Conservation (phyloP, 768 basidiomycete species). For the Suillus paluster region DNA sequence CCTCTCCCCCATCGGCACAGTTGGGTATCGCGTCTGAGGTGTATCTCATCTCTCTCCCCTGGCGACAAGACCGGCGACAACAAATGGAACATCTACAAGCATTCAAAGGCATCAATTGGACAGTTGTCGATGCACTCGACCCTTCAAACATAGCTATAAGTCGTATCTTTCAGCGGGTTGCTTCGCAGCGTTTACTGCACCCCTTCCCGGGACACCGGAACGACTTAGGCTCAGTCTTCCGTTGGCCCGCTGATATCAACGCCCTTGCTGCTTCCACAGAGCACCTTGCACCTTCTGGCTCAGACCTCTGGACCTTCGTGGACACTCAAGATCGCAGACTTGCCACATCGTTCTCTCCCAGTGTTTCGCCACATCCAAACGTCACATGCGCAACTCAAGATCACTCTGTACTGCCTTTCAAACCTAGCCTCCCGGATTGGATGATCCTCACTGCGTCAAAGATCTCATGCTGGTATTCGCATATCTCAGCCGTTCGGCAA, state of each 20-base stretch:
- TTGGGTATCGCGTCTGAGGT: constrained; percentile 48
- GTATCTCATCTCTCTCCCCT: constrained; percentile 64
- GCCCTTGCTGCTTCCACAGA: constrained; percentile 18
- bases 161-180: constrained; percentile 49
- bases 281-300: constrained; percentile 15
- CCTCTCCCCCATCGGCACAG: not conserved
- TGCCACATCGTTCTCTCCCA: not conserved
- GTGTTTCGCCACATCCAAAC: constrained; percentile 20
- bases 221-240: constrained; percentile 23
- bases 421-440: constrained; percentile 44
- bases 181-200: constrained; percentile 28
- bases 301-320: constrained; percentile 22
- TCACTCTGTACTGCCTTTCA: constrained; percentile 40
- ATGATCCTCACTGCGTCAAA: constrained; percentile 59
- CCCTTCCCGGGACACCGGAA: constrained; percentile 11
- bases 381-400: constrained; percentile 50
- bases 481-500: constrained; percentile 53
- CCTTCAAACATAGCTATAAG: constrained; percentile 42
- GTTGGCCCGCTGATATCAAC: constrained; percentile 46
- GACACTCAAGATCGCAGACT: not conserved
- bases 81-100: constrained; percentile 61
- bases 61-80: constrained; percentile 54
- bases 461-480: constrained; percentile 75
- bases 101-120: constrained; percentile 54
- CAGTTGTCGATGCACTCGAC: constrained; percentile 54